Base-by-base conservation (phyloP, 2,329 filamentous ascomycete genomes). In the Penicillium sp. region DNA sequence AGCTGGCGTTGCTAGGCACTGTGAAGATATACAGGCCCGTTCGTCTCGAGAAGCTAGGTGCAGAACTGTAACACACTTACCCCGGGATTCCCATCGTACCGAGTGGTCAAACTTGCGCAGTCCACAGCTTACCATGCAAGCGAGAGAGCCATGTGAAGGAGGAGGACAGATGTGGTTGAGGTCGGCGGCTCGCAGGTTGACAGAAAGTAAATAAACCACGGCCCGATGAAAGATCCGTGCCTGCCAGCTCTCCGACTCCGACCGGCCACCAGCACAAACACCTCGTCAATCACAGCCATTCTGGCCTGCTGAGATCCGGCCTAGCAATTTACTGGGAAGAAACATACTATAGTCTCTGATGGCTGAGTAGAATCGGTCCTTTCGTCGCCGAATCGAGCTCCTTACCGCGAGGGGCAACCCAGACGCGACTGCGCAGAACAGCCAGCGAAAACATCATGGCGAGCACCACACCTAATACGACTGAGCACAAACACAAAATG, bases 41-140 rank as follows among this genome's bases (percentile, higher is more conserved):
- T 18, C 9, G 21, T 33, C 10, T n/a, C 15, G n/a, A 9, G n/a
- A 15, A 20, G 29, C 12, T 9, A 7, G 17, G 9, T 26, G 13
- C 12, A 13, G 23, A 17, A 13, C 7, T 17, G 27, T 7, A 12
- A 44, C 29, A 2, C 7, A 66, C 71, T 62, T 69, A 76, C 74
- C 75, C 75, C 34, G 74, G 74, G 45, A 77, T 77, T 43, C 75
- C 75, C 75, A 77, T 77, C 39, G 42, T 50, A 59, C 49, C 40
- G n/a, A 26, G 10, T 17, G 26, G 43, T 20, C 37, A 12, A 34
- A 33, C 42, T 30, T 4, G 39, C n/a, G 34, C 15, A 45, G 41
- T 45, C 17, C 18, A 33, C 42, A 20, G 9, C 36, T 42, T 30
- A 44, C 20, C 51, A 55, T n/a, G 5, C 13, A 23, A 12, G 15